Evolutionary conservation across 2,329 filamentous ascomycete species (phyloP), one percentile per base, ranked within the genome.

Genomic region (Dichotomopilus funicola): DNA sequence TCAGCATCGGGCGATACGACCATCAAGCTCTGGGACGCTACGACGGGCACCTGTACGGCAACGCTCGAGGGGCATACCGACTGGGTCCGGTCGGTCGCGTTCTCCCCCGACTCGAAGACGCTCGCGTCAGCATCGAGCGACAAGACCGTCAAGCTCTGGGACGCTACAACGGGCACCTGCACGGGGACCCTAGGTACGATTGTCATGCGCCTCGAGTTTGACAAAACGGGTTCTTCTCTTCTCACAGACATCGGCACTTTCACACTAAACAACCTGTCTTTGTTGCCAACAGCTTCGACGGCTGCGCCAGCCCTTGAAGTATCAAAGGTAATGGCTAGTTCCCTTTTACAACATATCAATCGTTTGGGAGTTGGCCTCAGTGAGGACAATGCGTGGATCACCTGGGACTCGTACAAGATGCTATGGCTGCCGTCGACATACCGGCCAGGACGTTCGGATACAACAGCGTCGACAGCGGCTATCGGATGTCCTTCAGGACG

Each of bases 31-130:
- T 54, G 46, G 49, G 54, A 56, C 41, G 38, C 49, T n/a, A 40
- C 44, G 27, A 56, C 54, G 9, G 54, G 49, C 31, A 33, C 19
- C 10, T 62, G 58, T 48, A 12, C 58, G 3, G 58, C 60, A 42
- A 64, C 60, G 48, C 61, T 67, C 44, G 55, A 63, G 52, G 63
- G 61, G 53, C 61, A 65, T 59, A 59, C 34, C 52, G 8, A 34
- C 36, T 45, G 6, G 7, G 57, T 63, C 57, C 35, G 2, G 0
- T 52, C 51, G 19, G 54, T 59, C 8, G 49, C 53, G 31, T 60
- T 60, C 58, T 58, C 55, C 19, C 53, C 6, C 6, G 53, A 55
- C 33, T 38, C 37, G 12, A 35, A 33, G 7, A 50, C 43, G 44
- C 37, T 61, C 56, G 50, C 50, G 19, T 52, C 50, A 8, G 35